Percentiles rank a stretch among this genome's conserved stretches.
Evolutionary conservation across 768 basidiomycete species (phyloP).

Genomic region (Phlebiopsis flavidoalba): DNA sequence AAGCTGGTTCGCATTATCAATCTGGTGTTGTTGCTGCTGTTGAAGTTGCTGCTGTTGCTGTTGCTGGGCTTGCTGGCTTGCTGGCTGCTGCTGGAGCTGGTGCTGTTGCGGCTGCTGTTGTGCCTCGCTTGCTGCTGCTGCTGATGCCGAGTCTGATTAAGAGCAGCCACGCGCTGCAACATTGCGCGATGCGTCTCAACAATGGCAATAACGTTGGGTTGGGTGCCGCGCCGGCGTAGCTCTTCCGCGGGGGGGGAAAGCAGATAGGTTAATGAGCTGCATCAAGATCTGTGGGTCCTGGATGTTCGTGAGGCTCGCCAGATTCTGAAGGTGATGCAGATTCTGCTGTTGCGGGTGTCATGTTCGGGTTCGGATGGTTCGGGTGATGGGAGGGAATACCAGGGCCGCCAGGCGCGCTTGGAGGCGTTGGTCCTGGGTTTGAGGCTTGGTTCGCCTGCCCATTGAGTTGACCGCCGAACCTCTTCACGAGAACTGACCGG

Average conservation of each 20-base stretch:
- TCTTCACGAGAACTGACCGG: neutral
- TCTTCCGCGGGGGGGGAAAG: slow-evolving; percentile 40
- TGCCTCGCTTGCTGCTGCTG: neutral
- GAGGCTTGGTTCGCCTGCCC: neutral
- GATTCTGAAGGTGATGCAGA: neutral
- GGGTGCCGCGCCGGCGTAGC: slow-evolving; percentile 46
- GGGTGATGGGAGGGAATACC: neutral
- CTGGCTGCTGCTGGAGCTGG: slow-evolving; percentile 1
- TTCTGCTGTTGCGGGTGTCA: neutral
- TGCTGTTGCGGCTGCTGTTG: neutral
- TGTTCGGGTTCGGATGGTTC: neutral
- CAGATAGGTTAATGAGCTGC: slow-evolving; percentile 42
- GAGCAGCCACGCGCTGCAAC: slow-evolving; percentile 16
- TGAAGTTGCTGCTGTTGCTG: neutral
- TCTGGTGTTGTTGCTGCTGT: neutral
- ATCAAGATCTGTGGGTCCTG: slow-evolving; percentile 34
- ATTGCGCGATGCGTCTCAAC: slow-evolving; percentile 49
- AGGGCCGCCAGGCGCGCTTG: neutral
- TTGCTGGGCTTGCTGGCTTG: neutral
- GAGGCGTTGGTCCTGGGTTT: neutral
- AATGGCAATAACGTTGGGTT: slow-evolving; percentile 45
- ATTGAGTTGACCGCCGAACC: neutral
- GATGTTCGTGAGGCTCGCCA: slow-evolving; percentile 1
- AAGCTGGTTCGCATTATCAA: neutral
- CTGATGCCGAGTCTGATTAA: slow-evolving; percentile 16